phyloP scores from a whole-genome alignment of 2,329 filamentous ascomycete species.

The Ustulina deusta region DNA sequence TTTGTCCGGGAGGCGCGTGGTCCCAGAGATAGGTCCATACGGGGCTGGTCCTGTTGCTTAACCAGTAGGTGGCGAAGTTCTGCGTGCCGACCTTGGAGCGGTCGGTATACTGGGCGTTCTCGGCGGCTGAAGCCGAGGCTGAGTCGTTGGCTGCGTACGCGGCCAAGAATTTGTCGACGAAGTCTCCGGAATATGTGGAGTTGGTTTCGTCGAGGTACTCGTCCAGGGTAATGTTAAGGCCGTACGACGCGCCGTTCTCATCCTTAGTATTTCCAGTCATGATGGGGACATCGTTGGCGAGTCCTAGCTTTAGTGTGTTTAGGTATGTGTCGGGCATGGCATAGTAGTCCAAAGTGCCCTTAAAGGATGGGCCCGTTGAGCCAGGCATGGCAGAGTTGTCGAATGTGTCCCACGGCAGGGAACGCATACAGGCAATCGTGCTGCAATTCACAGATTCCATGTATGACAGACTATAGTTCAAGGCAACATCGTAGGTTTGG shows the following conservation, averaged over 20 bases:
- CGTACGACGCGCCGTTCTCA: constrained; percentile 46
- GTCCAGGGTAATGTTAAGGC: constrained; percentile 41
- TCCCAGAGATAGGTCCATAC: constrained; percentile 50
- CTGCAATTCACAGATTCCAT: constrained; percentile 38
- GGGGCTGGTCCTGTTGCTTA: constrained; percentile 31
- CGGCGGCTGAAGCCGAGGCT: constrained; percentile 30
- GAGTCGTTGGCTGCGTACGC: constrained; percentile 43
- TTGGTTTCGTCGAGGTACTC: constrained; percentile 43
- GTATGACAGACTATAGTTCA: constrained; percentile 30
- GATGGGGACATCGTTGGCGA: constrained; percentile 48
- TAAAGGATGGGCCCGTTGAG: constrained; percentile 25
- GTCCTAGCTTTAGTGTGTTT: constrained; percentile 43
- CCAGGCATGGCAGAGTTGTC: constrained; percentile 31
- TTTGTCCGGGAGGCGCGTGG: constrained; percentile 46
- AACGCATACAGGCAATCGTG: constrained; percentile 41
- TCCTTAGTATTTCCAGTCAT: constrained; percentile 51
- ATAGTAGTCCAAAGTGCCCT: constrained; percentile 35
- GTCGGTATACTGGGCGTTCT: constrained; percentile 45
- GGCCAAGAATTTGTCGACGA: constrained; percentile 35
- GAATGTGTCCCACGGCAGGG: constrained; percentile 30
- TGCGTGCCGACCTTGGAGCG: constrained; percentile 47
- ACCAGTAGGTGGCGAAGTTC: constrained; percentile 44
- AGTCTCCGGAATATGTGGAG: constrained; percentile 39
- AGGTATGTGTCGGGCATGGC: constrained; percentile 47
- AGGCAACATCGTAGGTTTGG: constrained; percentile 30